Percentiles rank a stretch among this genome's conserved stretches.
Conservation (phyloP, 257 asterid species). For the Marsdenia floribunda region DNA sequence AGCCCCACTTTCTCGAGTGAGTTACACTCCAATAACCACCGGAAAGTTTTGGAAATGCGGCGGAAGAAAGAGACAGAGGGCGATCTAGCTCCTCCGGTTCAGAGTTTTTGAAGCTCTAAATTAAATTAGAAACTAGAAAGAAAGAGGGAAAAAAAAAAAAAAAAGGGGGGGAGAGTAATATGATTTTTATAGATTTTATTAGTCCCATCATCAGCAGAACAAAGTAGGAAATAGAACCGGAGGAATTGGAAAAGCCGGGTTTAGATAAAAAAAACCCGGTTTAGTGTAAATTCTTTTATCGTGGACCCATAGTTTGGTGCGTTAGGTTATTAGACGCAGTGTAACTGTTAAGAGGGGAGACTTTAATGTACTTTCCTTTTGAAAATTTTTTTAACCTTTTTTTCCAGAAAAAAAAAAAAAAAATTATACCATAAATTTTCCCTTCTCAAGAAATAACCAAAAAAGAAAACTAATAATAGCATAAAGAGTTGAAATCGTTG, state of each 20-base stretch:
- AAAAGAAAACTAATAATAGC: neutral
- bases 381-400: neutral
- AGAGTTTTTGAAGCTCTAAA: conserved; percentile 42
- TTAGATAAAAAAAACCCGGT: conserved; percentile 29
- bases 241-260: conserved; percentile 20
- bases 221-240: conserved; percentile 1
- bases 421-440: neutral
- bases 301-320: conserved; percentile 14
- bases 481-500: neutral
- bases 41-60: conserved; percentile 93
- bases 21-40: conserved; percentile 80
- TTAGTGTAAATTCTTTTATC: conserved; percentile 45
- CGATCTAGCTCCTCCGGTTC: conserved; percentile 44
- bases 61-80: conserved; percentile 47
- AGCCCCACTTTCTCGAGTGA: conserved; percentile 82
- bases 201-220: neutral
- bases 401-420: neutral
- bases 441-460: neutral
- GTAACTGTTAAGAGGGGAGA: conserved; percentile 41
- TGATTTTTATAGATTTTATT: neutral
- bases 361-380: conserved; percentile 32
- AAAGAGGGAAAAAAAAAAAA: neutral
- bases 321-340: conserved; percentile 8
- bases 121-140: neutral
- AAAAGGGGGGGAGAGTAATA: too few relatives aligned